Conservation (phyloP, 805 yeast species). For the Pichia rugopelliculosa region DNA sequence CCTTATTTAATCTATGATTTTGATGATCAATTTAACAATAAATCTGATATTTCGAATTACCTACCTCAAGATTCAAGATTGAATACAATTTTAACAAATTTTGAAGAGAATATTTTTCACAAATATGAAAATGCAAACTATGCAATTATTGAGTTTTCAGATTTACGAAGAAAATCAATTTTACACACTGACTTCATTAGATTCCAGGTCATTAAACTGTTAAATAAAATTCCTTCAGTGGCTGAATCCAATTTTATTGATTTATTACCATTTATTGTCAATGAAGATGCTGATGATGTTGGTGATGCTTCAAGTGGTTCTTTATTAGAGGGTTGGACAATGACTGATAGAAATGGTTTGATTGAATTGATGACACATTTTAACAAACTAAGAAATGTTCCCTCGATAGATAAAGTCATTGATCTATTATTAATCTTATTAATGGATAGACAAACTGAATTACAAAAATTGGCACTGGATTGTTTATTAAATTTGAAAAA, state of each 20-base stretch:
- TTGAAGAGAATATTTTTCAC: constrained; percentile 21
- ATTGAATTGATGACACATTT: constrained; percentile 59
- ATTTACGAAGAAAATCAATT: constrained; percentile 30
- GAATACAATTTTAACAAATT: constrained; percentile 30
- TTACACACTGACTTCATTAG: constrained; percentile 42
- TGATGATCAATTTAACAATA: constrained; percentile 4
- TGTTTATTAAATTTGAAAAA: constrained; percentile 61
- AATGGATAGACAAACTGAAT: constrained; percentile 49
- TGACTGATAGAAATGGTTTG: constrained; percentile 47
- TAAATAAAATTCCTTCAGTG: constrained; percentile 51
- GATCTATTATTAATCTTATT: constrained; percentile 47
- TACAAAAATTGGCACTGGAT: constrained; percentile 68
- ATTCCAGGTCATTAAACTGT: constrained; percentile 48
- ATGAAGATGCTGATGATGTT: constrained; percentile 29
- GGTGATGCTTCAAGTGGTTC: constrained; percentile 23
- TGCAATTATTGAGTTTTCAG: constrained; percentile 34
- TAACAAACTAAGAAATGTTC: constrained; percentile 50
- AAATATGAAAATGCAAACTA: constrained; percentile 29
- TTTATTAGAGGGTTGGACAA: constrained; percentile 21
- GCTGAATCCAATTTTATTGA: constrained; percentile 58
- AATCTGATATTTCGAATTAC: constrained; percentile 28
- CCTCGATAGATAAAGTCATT: constrained; percentile 46
- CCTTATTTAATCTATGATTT: constrained; percentile 16
- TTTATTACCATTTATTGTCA: constrained; percentile 52
- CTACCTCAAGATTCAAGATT: constrained; percentile 40